These are phyloP conservation scores for Trifolium repens DNA, from an alignment of 306 rosid species.

Conservation along the genomic window DNA sequence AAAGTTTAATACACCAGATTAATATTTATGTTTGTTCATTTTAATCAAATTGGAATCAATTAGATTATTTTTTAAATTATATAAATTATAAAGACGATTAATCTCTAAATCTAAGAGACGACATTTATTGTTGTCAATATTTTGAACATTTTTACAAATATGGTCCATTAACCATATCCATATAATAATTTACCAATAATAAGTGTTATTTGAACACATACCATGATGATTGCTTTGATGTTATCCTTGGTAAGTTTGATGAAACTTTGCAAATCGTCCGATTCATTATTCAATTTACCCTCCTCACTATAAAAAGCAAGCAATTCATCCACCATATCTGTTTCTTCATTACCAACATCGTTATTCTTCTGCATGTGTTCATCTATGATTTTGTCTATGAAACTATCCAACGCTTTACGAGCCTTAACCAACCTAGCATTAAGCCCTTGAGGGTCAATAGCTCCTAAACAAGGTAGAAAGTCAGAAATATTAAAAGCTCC, in stretches of 20 bases:
- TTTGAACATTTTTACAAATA: too few species aligned
- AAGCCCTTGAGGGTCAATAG: slow-evolving; percentile 75
- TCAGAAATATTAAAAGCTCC: slow-evolving; percentile 83
- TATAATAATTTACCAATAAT: too few species aligned
- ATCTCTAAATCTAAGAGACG: too few species aligned
- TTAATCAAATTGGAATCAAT: too few species aligned
- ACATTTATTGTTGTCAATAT: too few species aligned
- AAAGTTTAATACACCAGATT: too few species aligned
- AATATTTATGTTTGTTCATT: too few species aligned
- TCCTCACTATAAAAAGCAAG: slow-evolving; percentile 70
- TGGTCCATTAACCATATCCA: too few species aligned
- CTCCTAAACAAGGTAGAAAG: slow-evolving; percentile 62
- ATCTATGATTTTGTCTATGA: slow-evolving; percentile 73
- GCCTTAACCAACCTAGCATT: slow-evolving; percentile 60
- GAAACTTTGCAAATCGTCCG: slow-evolving; percentile 53
- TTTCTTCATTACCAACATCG: slow-evolving; percentile 33
- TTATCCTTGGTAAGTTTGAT: slow-evolving; percentile 78
- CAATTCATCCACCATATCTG: slow-evolving; percentile 90
- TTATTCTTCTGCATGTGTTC: slow-evolving; percentile 56
- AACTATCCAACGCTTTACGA: slow-evolving; percentile 59
- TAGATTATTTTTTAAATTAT: too few species aligned
- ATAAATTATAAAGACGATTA: too few species aligned
- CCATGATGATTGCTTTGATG: slow-evolving; percentile 94
- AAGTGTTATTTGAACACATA: slow-evolving; percentile 14
- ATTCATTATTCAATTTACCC: slow-evolving; percentile 42